Evolutionary conservation across 768 basidiomycete species (phyloP), one percentile per base, ranked within the genome.

Genomic region (Hericium erinaceus): DNA sequence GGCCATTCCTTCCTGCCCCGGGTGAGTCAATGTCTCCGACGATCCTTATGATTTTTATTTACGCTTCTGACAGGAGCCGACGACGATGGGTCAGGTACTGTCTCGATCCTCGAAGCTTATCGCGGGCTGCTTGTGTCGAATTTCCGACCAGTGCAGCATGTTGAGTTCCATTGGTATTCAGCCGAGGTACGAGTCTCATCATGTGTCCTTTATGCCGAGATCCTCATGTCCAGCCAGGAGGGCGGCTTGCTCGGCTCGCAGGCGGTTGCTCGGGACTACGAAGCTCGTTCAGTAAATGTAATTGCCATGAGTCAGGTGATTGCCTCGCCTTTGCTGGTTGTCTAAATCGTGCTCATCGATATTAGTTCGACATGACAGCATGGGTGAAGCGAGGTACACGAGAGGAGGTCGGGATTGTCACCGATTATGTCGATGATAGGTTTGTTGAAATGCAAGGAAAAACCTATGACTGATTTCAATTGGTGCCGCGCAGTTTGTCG

Each of bases 91-190:
- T 70, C 85, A 60, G 89, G 89, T 61, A 79, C 77, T n/a, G 84
- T 89, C 56, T 85, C 83, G n/a, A 87, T 90, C 61, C 70, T 90
- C 41, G 89, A 90, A 72, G 77, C 85, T 16, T 89, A 88, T 67
- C 80, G 88, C 39, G 85, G 80, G 12, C 73, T 91, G 57, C 75
- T 91, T 61, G 77, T 79, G 26, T 78, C 84, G 39, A 80, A 83
- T 66, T 91, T 85, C 76, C 78, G 69, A 44, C 89, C 89, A 54
- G 71, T 75, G 58, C 79, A 80, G 48, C 73, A 82, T 5, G 76
- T 91, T 38, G 87, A 92, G 66, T 91, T 91, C 69, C 87, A 90
- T 62, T 90, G 87, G 89, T 92, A 89, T 66, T 84, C 87, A 53
- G 87, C 83, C 46, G 88, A 90, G 75, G 87, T 82, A 69, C 52